Base-by-base conservation (phyloP, 177 flowering plant genomes). In the Vitis hybrid region DNA sequence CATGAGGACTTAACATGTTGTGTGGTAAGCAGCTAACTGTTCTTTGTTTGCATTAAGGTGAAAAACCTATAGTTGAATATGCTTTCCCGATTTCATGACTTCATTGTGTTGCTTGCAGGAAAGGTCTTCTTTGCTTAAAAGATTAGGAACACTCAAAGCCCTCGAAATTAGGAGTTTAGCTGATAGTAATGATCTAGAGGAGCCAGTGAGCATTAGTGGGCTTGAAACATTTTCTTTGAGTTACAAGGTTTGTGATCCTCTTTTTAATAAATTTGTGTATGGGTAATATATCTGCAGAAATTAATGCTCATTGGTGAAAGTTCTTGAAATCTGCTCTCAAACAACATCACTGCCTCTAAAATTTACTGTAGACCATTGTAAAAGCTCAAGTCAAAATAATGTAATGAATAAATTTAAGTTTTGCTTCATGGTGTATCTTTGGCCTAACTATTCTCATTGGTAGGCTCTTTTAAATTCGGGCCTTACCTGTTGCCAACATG, bases 1-100 rank as follows among this genome's bases (percentile, higher is more conserved):
- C 92, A 95, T 79, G 99, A 91, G 80, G 97, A 91, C 77, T 80
- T 95, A 76, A 88, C 92, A 67, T 93, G 98, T 76, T 89, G 87
- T 86, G 94, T 96, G 87, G 98, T 91, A 81, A 78, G 83, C 45
- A n/a, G 54, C 57, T 67, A 10, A 11, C 26, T 63, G 45, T 66
- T 45, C 17, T 54, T 65, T 70, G 13, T 57, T 54, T 70, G 45
- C 19, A 17, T 34, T 5, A 14, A 26, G 49, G 30, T 14, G 65
- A 59, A 45, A 17, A 45, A 17, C 15, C 58, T 50, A 26, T 50
- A 12, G 14, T 19, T 72, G 26, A 59, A 64, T 57, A 52, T 55
- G 52, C 60, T 15, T 26, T 68, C 45, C 21, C 23, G 8, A 21
- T 57, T 62, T 78, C 52, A 45, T 64, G 70, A 50, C 54, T 63